Conservation (phyloP, 2,329 filamentous ascomycete species). For the Didymella keratinophila region DNA sequence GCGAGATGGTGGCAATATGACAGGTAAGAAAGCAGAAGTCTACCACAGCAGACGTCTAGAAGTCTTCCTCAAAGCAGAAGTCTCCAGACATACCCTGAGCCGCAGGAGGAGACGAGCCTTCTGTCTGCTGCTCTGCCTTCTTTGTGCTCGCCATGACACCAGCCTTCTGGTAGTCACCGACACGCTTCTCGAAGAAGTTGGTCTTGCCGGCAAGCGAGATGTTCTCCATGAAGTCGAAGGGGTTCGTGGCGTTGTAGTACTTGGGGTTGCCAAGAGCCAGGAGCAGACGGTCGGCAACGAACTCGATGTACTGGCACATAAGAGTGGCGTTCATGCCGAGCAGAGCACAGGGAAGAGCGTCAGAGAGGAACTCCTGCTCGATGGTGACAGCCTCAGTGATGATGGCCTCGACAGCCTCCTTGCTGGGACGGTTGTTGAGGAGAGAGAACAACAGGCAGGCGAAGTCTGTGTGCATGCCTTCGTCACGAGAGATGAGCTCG, state of each 20-base stretch:
- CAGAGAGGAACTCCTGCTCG: slow-evolving; percentile 97
- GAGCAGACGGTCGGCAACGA: slow-evolving; percentile 94
- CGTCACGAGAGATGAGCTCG: slow-evolving; percentile 98
- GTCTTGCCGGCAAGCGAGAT: slow-evolving; percentile 99
- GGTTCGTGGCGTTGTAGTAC: slow-evolving; percentile 90
- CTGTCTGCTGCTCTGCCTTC: slow-evolving; percentile 64
- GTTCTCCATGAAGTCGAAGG: slow-evolving; percentile 99
- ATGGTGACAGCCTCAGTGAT: slow-evolving; percentile 94
- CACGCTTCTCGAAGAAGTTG: slow-evolving; percentile 99
- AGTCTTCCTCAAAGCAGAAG: slow-evolving; percentile 96
- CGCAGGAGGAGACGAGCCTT: slow-evolving; percentile 52
- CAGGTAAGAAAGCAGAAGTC: slow-evolving; percentile 24
- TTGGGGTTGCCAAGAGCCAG: slow-evolving; percentile 93
- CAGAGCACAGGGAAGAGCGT: slow-evolving; percentile 89
- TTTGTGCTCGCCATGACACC: slow-evolving; percentile 96
- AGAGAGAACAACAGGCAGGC: slow-evolving; percentile 98
- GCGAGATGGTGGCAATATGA: slow-evolving; percentile 31
- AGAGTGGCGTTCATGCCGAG: slow-evolving; percentile 97
- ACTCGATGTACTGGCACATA: slow-evolving; percentile 99
- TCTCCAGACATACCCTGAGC: slow-evolving; percentile 66
- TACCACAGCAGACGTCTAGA: slow-evolving; percentile 65
- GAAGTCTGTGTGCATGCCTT: slow-evolving; percentile 99
- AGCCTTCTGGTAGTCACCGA: slow-evolving; percentile 99
- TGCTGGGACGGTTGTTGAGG: slow-evolving; percentile 87
- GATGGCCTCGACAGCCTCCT: slow-evolving; percentile 81